Base-by-base conservation (phyloP, 768 basidiomycete genomes). In the Lentinula guzmanii region DNA sequence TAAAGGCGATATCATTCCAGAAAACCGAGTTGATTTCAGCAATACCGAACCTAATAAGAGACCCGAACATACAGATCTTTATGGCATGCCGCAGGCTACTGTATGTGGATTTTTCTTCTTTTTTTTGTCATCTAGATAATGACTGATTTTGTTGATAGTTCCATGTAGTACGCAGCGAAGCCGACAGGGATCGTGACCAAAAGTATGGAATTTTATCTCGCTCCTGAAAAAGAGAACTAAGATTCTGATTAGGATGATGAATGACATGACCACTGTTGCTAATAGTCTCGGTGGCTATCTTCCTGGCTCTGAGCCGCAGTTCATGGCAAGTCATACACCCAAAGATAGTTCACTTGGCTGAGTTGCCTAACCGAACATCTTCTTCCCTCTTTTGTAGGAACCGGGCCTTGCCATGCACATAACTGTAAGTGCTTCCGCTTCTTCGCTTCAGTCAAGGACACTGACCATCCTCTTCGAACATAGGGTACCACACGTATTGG, bases 31-130 rank as follows among this genome's bases (percentile, higher is more conserved):
- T 31, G 69, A 70, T 58, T 56, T 63, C 56, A 18, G 68, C 33
- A 48, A 48, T 24, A 48, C 3, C 6, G 48, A 60, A 21, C 69
- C 68, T 60, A 62, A 66, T 50, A 34, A 59, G 43, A 59, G 53
- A 16, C 58, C 52, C 1, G 60, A 55, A 31, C 31, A 66, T 57
- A 62, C 57, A 28, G 74, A 75, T 53, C 62, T 60, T 10, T 75
- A 70, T 61, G 71, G 66, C 16, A 73, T 75, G 72, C 74, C 74
- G 13, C 74, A 75, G 65, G 68, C 73, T 31, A 75, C 74, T 3
- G 33, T 72, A 28, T 28, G 28, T 28, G 28, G 71, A 46, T 55
- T 67, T 16, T 71, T 64, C 58, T 9, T 48, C 9, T 24, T 39
- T 31, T 28, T 28, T 15, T 2, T 13, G 13, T 52, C 21, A 16